Conservation (phyloP, 768 basidiomycete genomes). For the Kwoniella europaea region DNA sequence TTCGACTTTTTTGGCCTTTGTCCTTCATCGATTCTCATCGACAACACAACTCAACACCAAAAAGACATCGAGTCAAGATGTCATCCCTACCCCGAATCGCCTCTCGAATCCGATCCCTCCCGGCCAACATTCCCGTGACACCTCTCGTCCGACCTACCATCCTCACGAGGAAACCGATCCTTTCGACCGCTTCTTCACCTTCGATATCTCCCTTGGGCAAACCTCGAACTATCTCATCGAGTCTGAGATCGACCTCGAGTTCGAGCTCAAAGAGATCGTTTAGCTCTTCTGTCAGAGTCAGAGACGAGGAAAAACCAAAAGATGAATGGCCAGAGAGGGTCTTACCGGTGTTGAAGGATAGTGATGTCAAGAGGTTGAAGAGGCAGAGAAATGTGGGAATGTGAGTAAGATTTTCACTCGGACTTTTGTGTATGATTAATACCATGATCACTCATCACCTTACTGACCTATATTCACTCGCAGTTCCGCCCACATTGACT, state of each 20-base stretch:
- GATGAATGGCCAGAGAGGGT: constrained; percentile 54
- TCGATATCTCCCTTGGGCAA: constrained; percentile 2
- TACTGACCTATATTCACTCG: background rate
- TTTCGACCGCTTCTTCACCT: constrained; percentile 5
- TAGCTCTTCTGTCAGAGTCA: constrained; percentile 32
- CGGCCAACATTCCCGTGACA: background rate
- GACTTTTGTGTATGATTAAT: too few relatives aligned
- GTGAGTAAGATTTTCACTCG: constrained; percentile 30
- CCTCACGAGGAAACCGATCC: constrained; percentile 21
- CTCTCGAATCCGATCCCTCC: constrained; percentile 13
- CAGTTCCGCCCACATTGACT: constrained; percentile 63
- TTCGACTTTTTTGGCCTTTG: constrained; percentile 4
- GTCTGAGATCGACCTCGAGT: background rate
- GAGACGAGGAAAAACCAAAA: constrained; percentile 39
- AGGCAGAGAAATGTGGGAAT: constrained; percentile 95
- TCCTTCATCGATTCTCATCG: background rate
- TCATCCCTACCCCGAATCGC: constrained; percentile 13
- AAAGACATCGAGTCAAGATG: constrained; percentile 21
- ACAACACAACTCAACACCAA: background rate
- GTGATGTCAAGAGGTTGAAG: constrained; percentile 69
- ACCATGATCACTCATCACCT: too few relatives aligned
- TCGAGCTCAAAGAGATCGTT: constrained; percentile 20
- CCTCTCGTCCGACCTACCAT: constrained; percentile 14
- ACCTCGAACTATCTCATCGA: background rate
- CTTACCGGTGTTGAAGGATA: constrained; percentile 62